Percentiles rank a stretch among this genome's conserved stretches.
Evolutionary conservation across 1,284 basidiomycete species (phyloP).

Genomic region (Boletus semigastroideus): DNA sequence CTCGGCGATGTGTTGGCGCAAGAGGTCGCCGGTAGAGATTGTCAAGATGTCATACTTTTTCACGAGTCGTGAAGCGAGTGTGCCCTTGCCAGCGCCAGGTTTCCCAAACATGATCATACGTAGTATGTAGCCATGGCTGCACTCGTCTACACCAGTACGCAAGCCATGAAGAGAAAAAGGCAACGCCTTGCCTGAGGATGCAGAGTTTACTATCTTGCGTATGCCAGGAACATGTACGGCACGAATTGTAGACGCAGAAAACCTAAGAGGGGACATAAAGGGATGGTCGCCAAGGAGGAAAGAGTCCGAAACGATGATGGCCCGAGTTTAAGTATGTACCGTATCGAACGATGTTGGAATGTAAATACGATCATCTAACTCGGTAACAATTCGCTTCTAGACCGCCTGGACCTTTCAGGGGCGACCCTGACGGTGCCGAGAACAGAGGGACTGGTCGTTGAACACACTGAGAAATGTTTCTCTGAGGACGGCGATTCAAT

Average conservation of each 20-base stretch:
- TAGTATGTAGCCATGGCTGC: slow-evolving; percentile 43
- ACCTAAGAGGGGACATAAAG: slow-evolving; percentile 22
- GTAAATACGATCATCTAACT: slow-evolving; percentile 2
- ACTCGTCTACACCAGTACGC: slow-evolving; percentile 36
- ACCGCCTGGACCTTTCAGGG: neutral
- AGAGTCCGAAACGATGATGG: neutral
- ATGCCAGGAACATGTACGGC: slow-evolving; percentile 8
- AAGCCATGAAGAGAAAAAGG: slow-evolving; percentile 52
- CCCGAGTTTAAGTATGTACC: slow-evolving; percentile 12
- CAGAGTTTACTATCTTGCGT: slow-evolving; percentile 41
- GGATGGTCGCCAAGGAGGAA: neutral
- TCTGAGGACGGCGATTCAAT: neutral
- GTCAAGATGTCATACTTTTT: slow-evolving; percentile 74
- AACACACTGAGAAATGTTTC: neutral
- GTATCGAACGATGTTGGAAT: slow-evolving; percentile 20
- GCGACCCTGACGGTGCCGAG: neutral
- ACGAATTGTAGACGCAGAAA: slow-evolving; percentile 10
- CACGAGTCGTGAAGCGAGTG: slow-evolving; percentile 68
- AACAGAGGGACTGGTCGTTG: neutral
- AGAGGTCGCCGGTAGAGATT: slow-evolving; percentile 78
- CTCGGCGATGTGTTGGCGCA: slow-evolving; percentile 77
- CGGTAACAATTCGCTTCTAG: slow-evolving; percentile 9
- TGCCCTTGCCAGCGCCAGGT: slow-evolving; percentile 80
- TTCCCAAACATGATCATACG: slow-evolving; percentile 85
- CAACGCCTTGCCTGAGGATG: slow-evolving; percentile 43